These are phyloP conservation scores for Chaetomiaceae sp. DNA, from an alignment of 2,329 filamentous ascomycete genomes.

Conservation along the genomic window DNA sequence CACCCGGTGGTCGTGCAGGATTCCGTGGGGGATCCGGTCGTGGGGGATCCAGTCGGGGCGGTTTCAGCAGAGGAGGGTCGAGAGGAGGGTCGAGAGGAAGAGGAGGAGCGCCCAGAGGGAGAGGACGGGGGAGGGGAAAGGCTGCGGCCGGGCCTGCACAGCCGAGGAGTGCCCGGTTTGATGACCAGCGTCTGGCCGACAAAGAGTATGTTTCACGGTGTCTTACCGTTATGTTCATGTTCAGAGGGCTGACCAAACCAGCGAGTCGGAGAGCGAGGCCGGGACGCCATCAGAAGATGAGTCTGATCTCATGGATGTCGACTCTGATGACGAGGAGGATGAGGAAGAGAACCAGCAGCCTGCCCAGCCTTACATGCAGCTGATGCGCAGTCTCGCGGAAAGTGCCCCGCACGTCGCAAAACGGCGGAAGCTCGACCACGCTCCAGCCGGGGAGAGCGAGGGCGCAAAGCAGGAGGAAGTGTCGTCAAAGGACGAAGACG, in stretches of 20 bases:
- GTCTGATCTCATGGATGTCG: constrained; percentile 33
- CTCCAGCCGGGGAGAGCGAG: constrained; percentile 19
- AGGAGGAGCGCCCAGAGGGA: constrained; percentile 22
- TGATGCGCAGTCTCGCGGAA: constrained; percentile 54
- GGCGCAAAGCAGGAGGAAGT: constrained; percentile 1
- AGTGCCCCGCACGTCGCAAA: constrained; percentile 43
- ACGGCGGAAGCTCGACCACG: constrained; percentile 51
- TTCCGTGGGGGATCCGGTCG: constrained; percentile 23
- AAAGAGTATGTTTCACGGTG: constrained; percentile 36
- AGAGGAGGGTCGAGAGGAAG: constrained; percentile 26
- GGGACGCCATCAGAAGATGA: constrained; percentile 20
- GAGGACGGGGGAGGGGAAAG: constrained; percentile 28
- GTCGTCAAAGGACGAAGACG: constrained; percentile 31
- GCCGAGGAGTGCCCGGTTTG: constrained; percentile 35
- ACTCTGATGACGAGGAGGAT: constrained; percentile 43
- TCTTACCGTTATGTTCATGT: neutral
- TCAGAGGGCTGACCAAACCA: constrained; percentile 12
- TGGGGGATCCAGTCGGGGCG: constrained; percentile 17
- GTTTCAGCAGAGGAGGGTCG: constrained; percentile 21
- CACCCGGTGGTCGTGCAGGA: constrained; percentile 25
- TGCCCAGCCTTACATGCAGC: constrained; percentile 50
- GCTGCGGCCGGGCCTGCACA: constrained; percentile 7
- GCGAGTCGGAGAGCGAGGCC: constrained; percentile 20
- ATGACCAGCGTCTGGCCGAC: constrained; percentile 42
- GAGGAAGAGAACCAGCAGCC: constrained; percentile 40